These are phyloP conservation scores for Dictyostelium purpureum DNA, from an alignment of 78 protist species.

Conservation along the genomic window DNA sequence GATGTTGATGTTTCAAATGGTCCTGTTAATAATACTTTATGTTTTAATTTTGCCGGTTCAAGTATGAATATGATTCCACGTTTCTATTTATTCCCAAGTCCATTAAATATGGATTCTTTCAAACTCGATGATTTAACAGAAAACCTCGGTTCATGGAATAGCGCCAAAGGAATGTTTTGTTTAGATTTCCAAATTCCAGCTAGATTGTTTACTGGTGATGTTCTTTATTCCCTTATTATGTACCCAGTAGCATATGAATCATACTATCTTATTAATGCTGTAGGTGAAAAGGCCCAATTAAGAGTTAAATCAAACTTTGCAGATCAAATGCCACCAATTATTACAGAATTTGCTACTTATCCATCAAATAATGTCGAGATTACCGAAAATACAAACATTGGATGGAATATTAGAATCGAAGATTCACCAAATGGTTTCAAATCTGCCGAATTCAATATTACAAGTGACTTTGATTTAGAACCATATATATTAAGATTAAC, in stretches of 20 bases:
- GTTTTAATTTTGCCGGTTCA: not conserved
- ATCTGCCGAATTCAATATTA: conserved; percentile 2
- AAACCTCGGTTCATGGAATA: not conserved
- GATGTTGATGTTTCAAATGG: conserved; percentile 8
- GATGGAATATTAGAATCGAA: conserved; percentile 39
- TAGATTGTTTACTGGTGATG: not conserved
- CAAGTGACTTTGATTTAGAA: not conserved
- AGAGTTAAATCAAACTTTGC: not conserved
- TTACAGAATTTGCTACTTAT: not conserved
- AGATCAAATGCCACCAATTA: conserved; percentile 23
- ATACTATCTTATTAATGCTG: not conserved
- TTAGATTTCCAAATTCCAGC: conserved; percentile 8
- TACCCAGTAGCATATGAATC: not conserved
- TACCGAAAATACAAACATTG: not conserved
- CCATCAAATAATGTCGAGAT: not conserved
- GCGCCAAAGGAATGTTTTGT: not conserved
- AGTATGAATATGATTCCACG: not conserved
- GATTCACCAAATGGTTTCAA: conserved; percentile 26
- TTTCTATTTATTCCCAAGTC: not conserved
- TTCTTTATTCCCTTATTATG: not conserved
- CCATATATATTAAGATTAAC: conserved; percentile 16
- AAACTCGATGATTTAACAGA: not conserved
- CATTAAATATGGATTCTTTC: not conserved
- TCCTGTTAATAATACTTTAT: not conserved
- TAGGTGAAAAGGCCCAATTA: not conserved